Evolutionary conservation across 345 rosid genomes (phyloP).

Genomic region (Trapa incisa): DNA sequence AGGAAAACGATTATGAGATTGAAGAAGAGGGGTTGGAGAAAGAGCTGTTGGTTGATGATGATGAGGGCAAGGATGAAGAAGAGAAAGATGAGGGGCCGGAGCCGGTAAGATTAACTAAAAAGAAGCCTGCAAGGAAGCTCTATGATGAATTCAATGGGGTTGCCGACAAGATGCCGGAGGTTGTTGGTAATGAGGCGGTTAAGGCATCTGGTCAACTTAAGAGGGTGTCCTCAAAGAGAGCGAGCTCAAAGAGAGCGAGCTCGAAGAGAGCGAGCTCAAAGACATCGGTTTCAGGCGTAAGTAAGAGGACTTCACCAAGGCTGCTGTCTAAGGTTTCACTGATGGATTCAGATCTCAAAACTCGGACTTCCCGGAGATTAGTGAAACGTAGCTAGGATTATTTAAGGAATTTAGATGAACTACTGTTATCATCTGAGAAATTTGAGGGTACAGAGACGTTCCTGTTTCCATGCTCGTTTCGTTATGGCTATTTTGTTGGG

Average conservation of each 20-base stretch:
- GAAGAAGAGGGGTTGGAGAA: slow-evolving; percentile 14
- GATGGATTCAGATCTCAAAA: neutral
- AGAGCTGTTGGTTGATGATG: neutral
- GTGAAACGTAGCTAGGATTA: slow-evolving; percentile 18
- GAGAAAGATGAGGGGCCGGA: slow-evolving; percentile 3
- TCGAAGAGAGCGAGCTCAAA: slow-evolving; percentile 1
- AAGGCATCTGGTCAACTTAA: slow-evolving; percentile 18
- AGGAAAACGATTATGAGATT: slow-evolving; percentile 10
- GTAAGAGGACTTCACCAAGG: slow-evolving; percentile 12
- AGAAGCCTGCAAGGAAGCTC: slow-evolving; percentile 38
- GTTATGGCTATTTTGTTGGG: no score
- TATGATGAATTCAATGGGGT: slow-evolving; percentile 66
- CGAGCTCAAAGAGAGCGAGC: slow-evolving; percentile 6
- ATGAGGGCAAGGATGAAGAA: neutral
- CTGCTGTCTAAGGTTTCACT: neutral
- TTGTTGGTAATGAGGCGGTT: slow-evolving; percentile 12
- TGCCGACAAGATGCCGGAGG: slow-evolving; percentile 18
- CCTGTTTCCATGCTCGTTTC: no score
- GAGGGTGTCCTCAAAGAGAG: slow-evolving; percentile 1
- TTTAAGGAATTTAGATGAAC: neutral
- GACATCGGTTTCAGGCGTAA: slow-evolving; percentile 4
- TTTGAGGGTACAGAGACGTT: no score
- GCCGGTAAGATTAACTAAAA: neutral
- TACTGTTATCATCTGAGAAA: neutral
- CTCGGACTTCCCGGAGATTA: slow-evolving; percentile 56